These are phyloP conservation scores for Puccinia sorghi DNA, from an alignment of 1,284 basidiomycete genomes.

Conservation along the genomic window DNA sequence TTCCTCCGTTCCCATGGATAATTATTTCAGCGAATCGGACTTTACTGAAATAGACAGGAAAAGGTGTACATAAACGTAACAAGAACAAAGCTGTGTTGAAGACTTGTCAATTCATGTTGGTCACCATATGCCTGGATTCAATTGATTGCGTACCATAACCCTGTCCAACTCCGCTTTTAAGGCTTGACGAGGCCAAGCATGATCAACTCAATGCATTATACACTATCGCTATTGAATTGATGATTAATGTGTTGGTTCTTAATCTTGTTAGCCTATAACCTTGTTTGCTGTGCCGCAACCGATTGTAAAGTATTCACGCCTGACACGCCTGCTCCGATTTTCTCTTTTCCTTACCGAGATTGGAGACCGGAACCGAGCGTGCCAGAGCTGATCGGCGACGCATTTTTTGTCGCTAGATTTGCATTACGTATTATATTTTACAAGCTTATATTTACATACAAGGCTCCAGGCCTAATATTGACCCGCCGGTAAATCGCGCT, in stretches of 20 bases:
- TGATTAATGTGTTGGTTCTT: constrained; percentile 10
- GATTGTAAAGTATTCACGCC: too few relatives aligned
- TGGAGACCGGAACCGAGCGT: too few relatives aligned
- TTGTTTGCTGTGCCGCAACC: too few relatives aligned
- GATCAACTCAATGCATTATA: not conserved
- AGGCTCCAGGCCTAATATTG: not conserved
- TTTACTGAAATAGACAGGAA: not conserved
- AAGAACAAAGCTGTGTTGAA: not conserved
- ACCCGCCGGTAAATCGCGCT: not conserved
- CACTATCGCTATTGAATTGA: constrained; percentile 2
- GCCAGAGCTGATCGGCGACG: too few relatives aligned
- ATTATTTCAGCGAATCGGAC: not conserved
- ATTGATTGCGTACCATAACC: not conserved
- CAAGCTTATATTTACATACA: not conserved
- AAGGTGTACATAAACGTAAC: not conserved
- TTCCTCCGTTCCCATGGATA: not conserved
- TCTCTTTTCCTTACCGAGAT: too few relatives aligned
- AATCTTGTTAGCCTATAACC: too few relatives aligned
- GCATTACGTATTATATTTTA: too few relatives aligned
- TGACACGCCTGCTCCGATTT: too few relatives aligned
- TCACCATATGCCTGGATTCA: not conserved
- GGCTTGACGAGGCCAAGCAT: not conserved
- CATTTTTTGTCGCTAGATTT: too few relatives aligned
- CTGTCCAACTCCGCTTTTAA: constrained; percentile 1
- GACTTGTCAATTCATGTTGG: not conserved